Evolutionary conservation across 1,139 yeast genomes (phyloP).

Genomic region (Zygosaccharomyces sapae): DNA sequence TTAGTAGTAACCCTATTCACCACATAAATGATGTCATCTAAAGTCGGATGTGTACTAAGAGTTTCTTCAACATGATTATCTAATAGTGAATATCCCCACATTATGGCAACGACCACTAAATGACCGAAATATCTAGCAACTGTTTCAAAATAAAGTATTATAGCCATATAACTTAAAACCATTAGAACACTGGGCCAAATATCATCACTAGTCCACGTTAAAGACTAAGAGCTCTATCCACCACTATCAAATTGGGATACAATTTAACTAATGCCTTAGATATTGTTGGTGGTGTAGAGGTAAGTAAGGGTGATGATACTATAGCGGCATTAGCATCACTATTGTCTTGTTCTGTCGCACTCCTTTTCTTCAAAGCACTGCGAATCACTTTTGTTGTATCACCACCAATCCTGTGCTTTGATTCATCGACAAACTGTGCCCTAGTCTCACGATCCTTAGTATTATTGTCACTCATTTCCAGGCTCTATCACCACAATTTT

Average conservation of each 20-base stretch:
- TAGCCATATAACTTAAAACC: slow-evolving; percentile 52
- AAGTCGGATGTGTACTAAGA: slow-evolving; percentile 66
- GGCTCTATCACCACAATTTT: neutral
- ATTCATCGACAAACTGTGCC: slow-evolving; percentile 32
- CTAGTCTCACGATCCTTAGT: slow-evolving; percentile 24
- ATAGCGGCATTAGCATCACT: slow-evolving; percentile 21
- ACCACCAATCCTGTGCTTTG: slow-evolving; percentile 30
- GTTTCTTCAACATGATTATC: slow-evolving; percentile 50
- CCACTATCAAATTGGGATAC: slow-evolving; percentile 74
- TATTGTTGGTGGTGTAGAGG: slow-evolving; percentile 87
- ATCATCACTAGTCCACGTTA: slow-evolving; percentile 92
- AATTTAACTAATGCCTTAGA: slow-evolving; percentile 77
- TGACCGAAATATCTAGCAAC: slow-evolving; percentile 79
- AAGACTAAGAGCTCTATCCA: slow-evolving; percentile 65
- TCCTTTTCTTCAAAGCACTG: slow-evolving; percentile 29
- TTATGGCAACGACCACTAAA: slow-evolving; percentile 60
- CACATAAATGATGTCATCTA: slow-evolving; percentile 84
- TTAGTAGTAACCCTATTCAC: slow-evolving; percentile 72
- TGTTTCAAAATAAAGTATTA: slow-evolving; percentile 68
- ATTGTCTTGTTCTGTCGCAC: slow-evolving; percentile 7
- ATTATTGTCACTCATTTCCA: slow-evolving; percentile 21
- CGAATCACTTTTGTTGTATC: slow-evolving; percentile 29
- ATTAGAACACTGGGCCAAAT: slow-evolving; percentile 69
- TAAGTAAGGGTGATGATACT: slow-evolving; percentile 56
- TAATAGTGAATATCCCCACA: slow-evolving; percentile 62